Evolutionary conservation across 768 basidiomycete species (phyloP).

Genomic region (Omphalotus guepiniiformis): DNA sequence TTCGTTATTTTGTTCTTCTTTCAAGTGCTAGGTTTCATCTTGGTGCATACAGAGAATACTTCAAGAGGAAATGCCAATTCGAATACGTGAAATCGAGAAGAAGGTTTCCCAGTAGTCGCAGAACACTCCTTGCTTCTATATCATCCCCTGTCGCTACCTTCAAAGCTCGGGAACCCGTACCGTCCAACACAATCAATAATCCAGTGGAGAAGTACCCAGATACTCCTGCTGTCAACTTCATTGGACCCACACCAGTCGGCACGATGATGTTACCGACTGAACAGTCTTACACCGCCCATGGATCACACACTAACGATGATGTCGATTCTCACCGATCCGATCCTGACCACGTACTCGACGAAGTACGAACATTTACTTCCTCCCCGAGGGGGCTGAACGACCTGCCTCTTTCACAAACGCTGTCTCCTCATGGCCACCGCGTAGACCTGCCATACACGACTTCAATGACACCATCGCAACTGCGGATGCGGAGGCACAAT

Average conservation of each 20-base stretch:
- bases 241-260: constrained; percentile 6
- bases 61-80: constrained; percentile 33
- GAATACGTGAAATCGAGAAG: constrained; percentile 29
- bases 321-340: neutral
- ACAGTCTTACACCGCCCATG: neutral
- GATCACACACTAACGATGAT: neutral
- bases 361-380: constrained; percentile 27
- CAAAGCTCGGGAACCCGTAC: constrained; percentile 7
- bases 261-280: too few species aligned
- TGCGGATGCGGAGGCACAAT: neutral
- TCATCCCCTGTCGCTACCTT: constrained; percentile 26
- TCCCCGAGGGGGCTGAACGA: constrained; percentile 26
- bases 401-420: too few species aligned
- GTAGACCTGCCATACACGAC: constrained; percentile 2
- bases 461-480: constrained; percentile 1
- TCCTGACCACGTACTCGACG: constrained; percentile 17
- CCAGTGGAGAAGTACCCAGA: neutral
- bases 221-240: constrained; percentile 3
- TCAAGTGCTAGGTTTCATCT: neutral
- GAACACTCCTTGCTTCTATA: constrained; percentile 28
- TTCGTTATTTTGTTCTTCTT: constrained; percentile 16
- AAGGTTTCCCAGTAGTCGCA: constrained; percentile 17
- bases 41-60: constrained; percentile 32
- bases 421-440: neutral
- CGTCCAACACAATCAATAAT: constrained; percentile 1